Base-by-base conservation (phyloP, 108 stramenopile species). In the Heterococcus sp. region DNA sequence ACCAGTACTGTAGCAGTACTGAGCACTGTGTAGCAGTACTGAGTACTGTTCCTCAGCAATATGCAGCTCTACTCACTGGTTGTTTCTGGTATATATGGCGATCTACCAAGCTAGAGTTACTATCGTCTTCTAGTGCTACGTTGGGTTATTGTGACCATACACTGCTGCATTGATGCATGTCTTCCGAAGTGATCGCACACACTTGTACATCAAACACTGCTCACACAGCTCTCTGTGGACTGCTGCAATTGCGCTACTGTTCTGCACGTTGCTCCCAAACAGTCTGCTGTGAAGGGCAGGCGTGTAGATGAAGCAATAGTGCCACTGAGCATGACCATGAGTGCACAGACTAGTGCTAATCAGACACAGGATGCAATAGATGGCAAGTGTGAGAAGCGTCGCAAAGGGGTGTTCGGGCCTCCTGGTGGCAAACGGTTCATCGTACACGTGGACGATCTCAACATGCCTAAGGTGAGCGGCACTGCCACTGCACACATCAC, bases 401-500 rank as follows among this genome's bases (percentile, higher is more conserved):
- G 90, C 39, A 88, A 89, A 58, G 90, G 91, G 11, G 84, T 90
- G n/a, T 91, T 83, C 76, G 89, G 90, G 35, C 89, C 91, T 5
- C 72, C 89, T 8, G 89, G 84, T 31, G 90, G 91, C 2, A 91
- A 90, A 68, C 66, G 80, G 27, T 90, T 84, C 74, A 83, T 89
- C 37, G 36, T 90, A 66, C 89, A 83, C 39, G 88, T 91, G 30
- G 91, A 91, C 78, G 91, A 90, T 67, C 36, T 91, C 27, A 91
- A 91, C 86, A 91, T 91, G 91, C 91, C 91, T 30, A 89, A 90
- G 80, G 83, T 86, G 26, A 87, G 88, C 65, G 66, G n/a, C 14
- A n/a, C n/a, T n/a, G n/a, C n/a, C n/a, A n/a, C n/a, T n/a, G n/a
- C n/a, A n/a, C n/a, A n/a, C n/a, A n/a, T n/a, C n/a, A n/a, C n/a